A percentile compares a stretch with the other conserved stretches of the same genome.
phyloP scores from a whole-genome alignment of 2,329 filamentous ascomycete genomes.

The Claviceps capensis region DNA sequence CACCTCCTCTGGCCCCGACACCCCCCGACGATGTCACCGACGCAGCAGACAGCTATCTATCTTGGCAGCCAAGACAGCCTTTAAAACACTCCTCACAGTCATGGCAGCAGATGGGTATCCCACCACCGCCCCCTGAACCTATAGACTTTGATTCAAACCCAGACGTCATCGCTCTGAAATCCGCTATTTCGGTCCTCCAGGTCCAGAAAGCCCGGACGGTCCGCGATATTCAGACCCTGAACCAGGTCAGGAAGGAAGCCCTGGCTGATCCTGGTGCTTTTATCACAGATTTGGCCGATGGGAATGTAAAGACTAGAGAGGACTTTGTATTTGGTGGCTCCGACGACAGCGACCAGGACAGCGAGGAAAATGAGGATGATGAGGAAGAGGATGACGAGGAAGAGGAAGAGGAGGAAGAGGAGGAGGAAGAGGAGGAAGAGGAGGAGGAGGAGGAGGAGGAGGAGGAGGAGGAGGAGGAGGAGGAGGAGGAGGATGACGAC shows the following conservation, averaged over 20 bases:
- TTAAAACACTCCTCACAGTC: slow-evolving; percentile 32
- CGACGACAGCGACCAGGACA: slow-evolving; percentile 16
- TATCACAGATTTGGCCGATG: slow-evolving; percentile 49
- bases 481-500: slow-evolving; percentile 17
- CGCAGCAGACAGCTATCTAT: slow-evolving; percentile 2
- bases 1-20: slow-evolving; percentile 31
- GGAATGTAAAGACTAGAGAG: slow-evolving; percentile 34
- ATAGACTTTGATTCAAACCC: slow-evolving; percentile 55
- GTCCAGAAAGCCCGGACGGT: slow-evolving; percentile 69
- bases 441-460: too few species aligned
- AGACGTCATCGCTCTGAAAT: slow-evolving; percentile 75
- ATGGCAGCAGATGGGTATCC: slow-evolving; percentile 23
- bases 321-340: slow-evolving; percentile 9
- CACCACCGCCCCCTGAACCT: slow-evolving; percentile 35
- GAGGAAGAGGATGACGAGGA: too few species aligned
- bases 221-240: slow-evolving; percentile 59
- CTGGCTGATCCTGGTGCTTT: slow-evolving; percentile 60
- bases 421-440: slow-evolving; percentile 9
- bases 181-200: slow-evolving; percentile 75
- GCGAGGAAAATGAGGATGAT: slow-evolving; percentile 15
- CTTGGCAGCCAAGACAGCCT: slow-evolving; percentile 18
- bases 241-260: slow-evolving; percentile 56
- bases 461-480: slow-evolving; percentile 14
- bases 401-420: neutral
- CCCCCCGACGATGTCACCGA: slow-evolving; percentile 14